Base-by-base conservation (phyloP, 306 rosid species). In the Cicer yamashitae region DNA sequence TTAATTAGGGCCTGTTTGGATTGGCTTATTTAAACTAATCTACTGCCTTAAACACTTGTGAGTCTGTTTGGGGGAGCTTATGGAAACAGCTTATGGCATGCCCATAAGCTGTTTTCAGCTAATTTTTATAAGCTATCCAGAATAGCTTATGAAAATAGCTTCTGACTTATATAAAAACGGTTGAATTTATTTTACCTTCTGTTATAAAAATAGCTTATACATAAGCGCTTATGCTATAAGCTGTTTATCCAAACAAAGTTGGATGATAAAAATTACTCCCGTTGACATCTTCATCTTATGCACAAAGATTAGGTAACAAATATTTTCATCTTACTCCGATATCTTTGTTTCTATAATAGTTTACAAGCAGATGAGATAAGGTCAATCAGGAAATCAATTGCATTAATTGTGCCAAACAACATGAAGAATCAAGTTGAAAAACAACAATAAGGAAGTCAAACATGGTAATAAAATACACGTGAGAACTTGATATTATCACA, bases 381-480 rank as follows among this genome's bases (percentile, higher is more conserved):
- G 25, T 3, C 58, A n/a, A 22, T 3, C 62, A 22, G 40, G 59
- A 40, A 12, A 54, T 39, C 20, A 47, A 37, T n/a, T 56, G 39
- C 53, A 72, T 77, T 60, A 56, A 18, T 11, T 75, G 15, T 66
- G 82, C 57, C 0, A 6, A 10, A 39, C 52, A 46, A 64, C 59
- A 6, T 76, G 8, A 65, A 25, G 52, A 77, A 71, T 47, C 74
- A 20, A 40, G 53, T 58, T 30, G 25, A 59, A 17, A 50, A 40
- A 46, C 9, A 40, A 13, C 47, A 40, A 39, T 17, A 40, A n/a
- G 53, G 14, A 64, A 58, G 51, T 57, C 37, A 53, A 52, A 53
- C 71, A 74, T 66, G 48, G n/a, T 22, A 10, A 72, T 30, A 48
- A 50, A 50, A 79, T 51, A 30, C 37, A 30, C 3, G 37, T 30